Evolutionary conservation across 345 rosid species (phyloP).

Genomic region (Moricandia arvensis): DNA sequence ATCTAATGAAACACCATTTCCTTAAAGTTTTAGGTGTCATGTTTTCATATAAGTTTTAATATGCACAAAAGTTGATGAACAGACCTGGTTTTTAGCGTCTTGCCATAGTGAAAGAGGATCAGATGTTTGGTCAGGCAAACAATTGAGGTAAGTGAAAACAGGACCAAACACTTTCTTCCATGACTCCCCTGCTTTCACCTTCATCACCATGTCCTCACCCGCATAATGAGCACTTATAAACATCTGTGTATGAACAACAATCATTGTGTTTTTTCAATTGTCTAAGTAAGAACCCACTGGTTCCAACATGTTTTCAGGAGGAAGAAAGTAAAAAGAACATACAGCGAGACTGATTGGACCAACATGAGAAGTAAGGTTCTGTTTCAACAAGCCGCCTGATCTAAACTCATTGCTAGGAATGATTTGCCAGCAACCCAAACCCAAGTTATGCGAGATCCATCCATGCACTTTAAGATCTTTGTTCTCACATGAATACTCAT

Average conservation of each 20-base stretch:
- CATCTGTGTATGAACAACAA: constrained; percentile 47
- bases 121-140: constrained; percentile 30
- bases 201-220: constrained; percentile 77
- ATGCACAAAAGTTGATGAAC: neutral
- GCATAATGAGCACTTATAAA: constrained; percentile 83
- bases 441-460: constrained; percentile 59
- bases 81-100: constrained; percentile 79
- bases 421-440: constrained; percentile 75
- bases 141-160: constrained; percentile 65
- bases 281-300: constrained; percentile 1
- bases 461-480: constrained; percentile 74
- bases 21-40: constrained; percentile 10
- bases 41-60: neutral
- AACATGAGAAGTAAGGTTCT: constrained; percentile 68
- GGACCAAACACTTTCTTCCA: constrained; percentile 98
- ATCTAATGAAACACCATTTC: constrained; percentile 39
- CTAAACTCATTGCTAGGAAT: constrained; percentile 69
- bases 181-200: constrained; percentile 57
- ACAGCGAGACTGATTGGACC: constrained; percentile 56
- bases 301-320: neutral
- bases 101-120: constrained; percentile 62
- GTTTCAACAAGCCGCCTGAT: constrained; percentile 62
- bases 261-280: neutral
- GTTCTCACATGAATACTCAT: constrained; percentile 81
- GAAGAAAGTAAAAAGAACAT: constrained; percentile 7